Percentiles rank a stretch among this genome's conserved stretches.
phyloP scores from a whole-genome alignment of 495 filamentous ascomycete genomes.

The Trichocladium uniseriatum region DNA sequence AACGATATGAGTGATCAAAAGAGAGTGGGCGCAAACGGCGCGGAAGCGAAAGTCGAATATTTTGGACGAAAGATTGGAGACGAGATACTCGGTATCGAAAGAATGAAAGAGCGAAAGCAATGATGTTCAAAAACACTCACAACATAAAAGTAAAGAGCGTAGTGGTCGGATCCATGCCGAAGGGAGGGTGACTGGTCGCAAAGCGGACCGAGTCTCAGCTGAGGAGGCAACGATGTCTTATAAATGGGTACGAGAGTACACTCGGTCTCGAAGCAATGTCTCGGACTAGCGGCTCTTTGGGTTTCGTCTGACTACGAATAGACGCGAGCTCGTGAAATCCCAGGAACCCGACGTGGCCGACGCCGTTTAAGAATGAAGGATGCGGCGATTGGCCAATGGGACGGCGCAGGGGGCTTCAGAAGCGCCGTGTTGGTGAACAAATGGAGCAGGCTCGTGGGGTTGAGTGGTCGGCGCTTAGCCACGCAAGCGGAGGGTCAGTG shows the following conservation, averaged over 20 bases:
- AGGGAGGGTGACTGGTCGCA: conserved; percentile 11
- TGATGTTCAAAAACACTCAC: conserved; percentile 41
- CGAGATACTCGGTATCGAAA: conserved; percentile 14
- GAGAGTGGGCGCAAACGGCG: not conserved
- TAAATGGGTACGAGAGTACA: conserved; percentile 12
- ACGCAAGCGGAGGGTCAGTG: conserved; percentile 17
- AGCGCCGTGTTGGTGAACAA: conserved; percentile 28
- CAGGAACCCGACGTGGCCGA: conserved; percentile 3
- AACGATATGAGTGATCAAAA: not conserved
- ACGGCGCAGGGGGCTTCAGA: conserved; percentile 12
- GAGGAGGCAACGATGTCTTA: conserved; percentile 14
- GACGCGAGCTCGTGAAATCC: not conserved
- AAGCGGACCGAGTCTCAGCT: not conserved
- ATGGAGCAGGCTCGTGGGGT: conserved; percentile 3
- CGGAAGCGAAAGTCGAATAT: conserved; percentile 1
- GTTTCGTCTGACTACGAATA: not conserved
- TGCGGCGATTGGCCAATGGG: conserved; percentile 23
- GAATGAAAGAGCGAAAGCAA: conserved; percentile 42
- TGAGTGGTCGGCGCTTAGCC: conserved; percentile 30
- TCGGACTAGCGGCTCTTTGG: not conserved
- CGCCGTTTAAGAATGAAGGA: conserved; percentile 14
- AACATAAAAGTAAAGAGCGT: conserved; percentile 66
- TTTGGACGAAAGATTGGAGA: conserved; percentile 6
- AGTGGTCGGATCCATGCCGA: conserved; percentile 55
- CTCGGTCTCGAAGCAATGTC: not conserved